phyloP scores from a whole-genome alignment of 768 basidiomycete species.

The Suillus hirtellus region DNA sequence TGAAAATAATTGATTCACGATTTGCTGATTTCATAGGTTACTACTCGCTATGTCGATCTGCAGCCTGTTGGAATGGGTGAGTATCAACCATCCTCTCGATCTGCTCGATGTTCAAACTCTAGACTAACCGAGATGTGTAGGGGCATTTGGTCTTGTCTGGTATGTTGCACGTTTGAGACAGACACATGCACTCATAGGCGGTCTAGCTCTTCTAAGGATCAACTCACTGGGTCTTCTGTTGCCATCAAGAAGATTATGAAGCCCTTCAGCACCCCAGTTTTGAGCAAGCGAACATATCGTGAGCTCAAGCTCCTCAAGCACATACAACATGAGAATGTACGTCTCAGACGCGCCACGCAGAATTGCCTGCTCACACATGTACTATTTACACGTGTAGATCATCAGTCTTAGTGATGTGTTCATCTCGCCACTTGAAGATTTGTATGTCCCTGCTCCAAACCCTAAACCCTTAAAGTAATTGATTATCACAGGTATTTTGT shows the following conservation, averaged over 20 bases:
- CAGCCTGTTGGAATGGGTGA: constrained; percentile 99
- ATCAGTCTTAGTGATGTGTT: constrained; percentile 99
- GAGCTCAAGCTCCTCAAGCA: constrained; percentile 98
- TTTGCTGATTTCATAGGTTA: constrained; percentile 60
- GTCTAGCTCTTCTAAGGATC: constrained; percentile 87
- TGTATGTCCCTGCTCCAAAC: constrained; percentile 52
- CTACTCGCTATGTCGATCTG: constrained; percentile 97
- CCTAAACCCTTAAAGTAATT: constrained; percentile 5
- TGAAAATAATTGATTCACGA: constrained; percentile 20
- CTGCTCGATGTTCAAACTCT: constrained; percentile 16
- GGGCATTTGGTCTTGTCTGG: constrained; percentile 99
- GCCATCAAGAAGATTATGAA: constrained; percentile 99
- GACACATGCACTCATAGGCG: constrained; percentile 16
- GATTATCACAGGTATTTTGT: constrained; percentile 83
- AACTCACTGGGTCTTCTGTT: constrained; percentile 89
- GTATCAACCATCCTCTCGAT: constrained; percentile 29
- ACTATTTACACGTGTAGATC: constrained; percentile 54
- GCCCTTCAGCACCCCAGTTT: constrained; percentile 97
- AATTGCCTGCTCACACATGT: constrained; percentile 2
- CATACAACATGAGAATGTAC: constrained; percentile 95
- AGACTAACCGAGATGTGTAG: constrained; percentile 40
- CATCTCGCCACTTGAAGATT: constrained; percentile 98
- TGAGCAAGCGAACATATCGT: constrained; percentile 95
- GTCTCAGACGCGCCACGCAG: constrained; percentile 27
- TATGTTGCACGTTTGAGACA: constrained; percentile 36